phyloP scores from a whole-genome alignment of 208 protist species.

The Vickermania ingenoplastis region DNA sequence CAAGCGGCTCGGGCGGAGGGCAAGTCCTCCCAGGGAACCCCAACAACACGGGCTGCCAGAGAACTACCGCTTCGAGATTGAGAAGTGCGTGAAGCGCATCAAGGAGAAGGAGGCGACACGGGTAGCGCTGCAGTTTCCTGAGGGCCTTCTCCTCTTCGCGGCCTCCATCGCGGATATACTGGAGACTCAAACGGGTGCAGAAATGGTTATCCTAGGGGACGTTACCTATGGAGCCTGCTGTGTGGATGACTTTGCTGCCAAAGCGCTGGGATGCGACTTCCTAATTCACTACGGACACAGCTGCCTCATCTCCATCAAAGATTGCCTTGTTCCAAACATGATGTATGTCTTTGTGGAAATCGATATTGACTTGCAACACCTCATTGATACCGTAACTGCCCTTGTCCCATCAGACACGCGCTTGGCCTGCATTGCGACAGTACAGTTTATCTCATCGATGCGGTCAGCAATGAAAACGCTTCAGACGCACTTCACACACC shows the following conservation, averaged over 20 bases:
- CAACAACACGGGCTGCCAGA: conserved; percentile 77
- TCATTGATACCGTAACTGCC: conserved; percentile 91
- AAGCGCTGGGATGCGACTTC: conserved; percentile 94
- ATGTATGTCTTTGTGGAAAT: conserved; percentile 99
- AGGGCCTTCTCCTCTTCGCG: conserved; percentile 97
- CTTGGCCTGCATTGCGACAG: conserved; percentile 92
- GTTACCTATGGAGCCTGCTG: conserved; percentile 99
- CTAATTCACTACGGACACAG: conserved; percentile 99
- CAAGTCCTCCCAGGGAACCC: too few species aligned
- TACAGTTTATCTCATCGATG: conserved; percentile 96
- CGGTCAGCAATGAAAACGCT: conserved; percentile 76
- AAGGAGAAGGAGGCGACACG: conserved; percentile 68
- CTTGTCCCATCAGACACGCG: conserved; percentile 76
- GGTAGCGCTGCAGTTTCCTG: conserved; percentile 98
- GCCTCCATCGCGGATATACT: conserved; percentile 96
- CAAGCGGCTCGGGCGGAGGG: too few species aligned
- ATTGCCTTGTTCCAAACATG: conserved; percentile 89
- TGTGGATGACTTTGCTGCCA: conserved; percentile 97
- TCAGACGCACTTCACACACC: conserved; percentile 63
- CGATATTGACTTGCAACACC: conserved; percentile 95
- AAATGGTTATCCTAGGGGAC: conserved; percentile 97
- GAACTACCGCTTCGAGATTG: conserved; percentile 99
- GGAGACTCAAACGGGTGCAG: conserved; percentile 76
- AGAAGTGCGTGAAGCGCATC: conserved; percentile 96
- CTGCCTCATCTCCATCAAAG: conserved; percentile 93